Evolutionary conservation across 345 rosid species (phyloP).

Genomic region (Acer campestre): DNA sequence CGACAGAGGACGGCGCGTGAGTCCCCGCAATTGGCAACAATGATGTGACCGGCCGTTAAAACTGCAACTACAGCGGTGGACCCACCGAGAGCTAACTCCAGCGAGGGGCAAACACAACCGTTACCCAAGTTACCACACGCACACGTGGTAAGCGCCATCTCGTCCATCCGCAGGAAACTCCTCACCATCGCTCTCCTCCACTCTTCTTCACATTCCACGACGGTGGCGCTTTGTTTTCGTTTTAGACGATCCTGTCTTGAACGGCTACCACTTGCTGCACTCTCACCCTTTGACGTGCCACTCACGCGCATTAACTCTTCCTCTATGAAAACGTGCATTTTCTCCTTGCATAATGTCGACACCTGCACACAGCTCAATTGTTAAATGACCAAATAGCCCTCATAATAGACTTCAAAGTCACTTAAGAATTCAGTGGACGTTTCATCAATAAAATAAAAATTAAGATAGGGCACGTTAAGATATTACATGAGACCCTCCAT

Average conservation of each 20-base stretch:
- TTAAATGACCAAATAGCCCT: conserved; percentile 27
- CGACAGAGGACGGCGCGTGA: conserved; percentile 73
- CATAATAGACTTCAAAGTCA: not conserved
- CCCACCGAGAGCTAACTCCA: conserved; percentile 46
- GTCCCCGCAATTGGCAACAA: conserved; percentile 68
- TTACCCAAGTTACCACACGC: conserved; percentile 36
- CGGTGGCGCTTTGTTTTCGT: too few species aligned
- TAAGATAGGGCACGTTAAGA: not conserved
- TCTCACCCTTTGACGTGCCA: not conserved
- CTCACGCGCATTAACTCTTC: conserved; percentile 47
- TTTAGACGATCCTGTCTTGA: too few species aligned
- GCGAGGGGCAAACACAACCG: conserved; percentile 39
- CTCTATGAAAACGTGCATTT: conserved; percentile 49
- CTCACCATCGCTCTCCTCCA: conserved; percentile 47
- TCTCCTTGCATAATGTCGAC: conserved; percentile 46
- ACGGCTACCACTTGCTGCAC: not conserved
- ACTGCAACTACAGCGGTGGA: conserved; percentile 59
- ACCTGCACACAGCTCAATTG: conserved; percentile 36
- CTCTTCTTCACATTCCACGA: conserved; percentile 6
- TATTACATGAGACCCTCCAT: conserved; percentile 67
- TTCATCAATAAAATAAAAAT: not conserved
- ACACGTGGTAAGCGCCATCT: conserved; percentile 42
- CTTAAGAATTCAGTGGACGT: not conserved
- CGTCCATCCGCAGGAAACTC: conserved; percentile 52
- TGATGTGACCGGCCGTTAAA: conserved; percentile 37